Conservation (phyloP, 371 early-diverging fungal species). For the Mortierella sp. region DNA sequence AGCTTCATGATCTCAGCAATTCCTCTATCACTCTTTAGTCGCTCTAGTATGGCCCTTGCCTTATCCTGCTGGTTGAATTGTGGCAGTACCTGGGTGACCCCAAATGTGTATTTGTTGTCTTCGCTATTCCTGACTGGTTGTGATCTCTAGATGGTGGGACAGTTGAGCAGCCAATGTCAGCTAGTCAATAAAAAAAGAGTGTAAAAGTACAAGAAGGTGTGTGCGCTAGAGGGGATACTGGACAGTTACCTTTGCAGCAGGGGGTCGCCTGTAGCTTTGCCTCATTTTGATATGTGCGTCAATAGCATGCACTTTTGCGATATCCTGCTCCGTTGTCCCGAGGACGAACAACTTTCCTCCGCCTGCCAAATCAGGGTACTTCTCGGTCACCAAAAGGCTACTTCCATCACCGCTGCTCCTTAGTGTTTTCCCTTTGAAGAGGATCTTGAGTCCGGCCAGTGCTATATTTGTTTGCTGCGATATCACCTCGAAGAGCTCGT, state of each 20-base stretch:
- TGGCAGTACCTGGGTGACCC: conserved; percentile 68
- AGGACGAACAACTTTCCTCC: conserved; percentile 63
- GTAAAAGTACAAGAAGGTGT: too few relatives aligned
- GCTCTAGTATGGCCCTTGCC: conserved; percentile 74
- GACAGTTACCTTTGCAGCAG: conserved; percentile 18
- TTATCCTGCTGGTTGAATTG: conserved; percentile 67
- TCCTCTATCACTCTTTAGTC: conserved; percentile 76
- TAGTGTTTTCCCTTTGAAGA: conserved; percentile 62
- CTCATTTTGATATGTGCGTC: conserved; percentile 54
- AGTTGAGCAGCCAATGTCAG: too few relatives aligned
- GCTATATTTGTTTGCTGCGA: conserved; percentile 56
- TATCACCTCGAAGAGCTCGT: conserved; percentile 54
- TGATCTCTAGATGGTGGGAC: conserved; percentile 10
- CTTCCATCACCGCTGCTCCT: conserved; percentile 29
- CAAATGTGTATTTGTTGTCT: conserved; percentile 74
- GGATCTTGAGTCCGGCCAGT: conserved; percentile 57
- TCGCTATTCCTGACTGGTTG: conserved; percentile 33
- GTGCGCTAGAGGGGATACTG: conserved; percentile 6
- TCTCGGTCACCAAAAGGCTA: conserved; percentile 6
- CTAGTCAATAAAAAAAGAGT: background rate
- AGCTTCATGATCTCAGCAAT: conserved; percentile 80
- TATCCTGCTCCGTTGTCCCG: conserved; percentile 59
- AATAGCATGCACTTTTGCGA: conserved; percentile 57
- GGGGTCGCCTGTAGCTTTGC: conserved; percentile 28
- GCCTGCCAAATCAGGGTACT: conserved; percentile 21